These are phyloP conservation scores for Ophiostoma tasmaniense DNA, from an alignment of 2,329 filamentous ascomycete genomes.

Conservation along the genomic window DNA sequence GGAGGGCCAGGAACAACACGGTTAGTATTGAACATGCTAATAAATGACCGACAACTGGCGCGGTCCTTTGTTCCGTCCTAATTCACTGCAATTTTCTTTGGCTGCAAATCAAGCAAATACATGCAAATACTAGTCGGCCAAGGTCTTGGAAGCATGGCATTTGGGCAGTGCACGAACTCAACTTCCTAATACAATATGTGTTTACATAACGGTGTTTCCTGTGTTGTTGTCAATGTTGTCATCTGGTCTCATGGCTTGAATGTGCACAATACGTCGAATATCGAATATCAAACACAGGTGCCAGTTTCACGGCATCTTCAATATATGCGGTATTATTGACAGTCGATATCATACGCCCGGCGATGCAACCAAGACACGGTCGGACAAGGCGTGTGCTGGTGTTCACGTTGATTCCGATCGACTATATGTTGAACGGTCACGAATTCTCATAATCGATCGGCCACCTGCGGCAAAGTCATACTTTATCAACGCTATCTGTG, in stretches of 20 bases:
- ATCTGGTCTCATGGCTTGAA: background rate
- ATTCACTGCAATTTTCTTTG: background rate
- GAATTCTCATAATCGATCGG: background rate
- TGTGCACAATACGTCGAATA: background rate
- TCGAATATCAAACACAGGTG: background rate
- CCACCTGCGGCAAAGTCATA: background rate
- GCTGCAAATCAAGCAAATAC: background rate
- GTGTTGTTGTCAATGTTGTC: background rate
- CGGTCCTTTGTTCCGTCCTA: background rate
- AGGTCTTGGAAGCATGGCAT: constrained; percentile 17
- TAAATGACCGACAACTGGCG: constrained; percentile 1
- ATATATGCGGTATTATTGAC: background rate
- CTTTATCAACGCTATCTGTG: background rate
- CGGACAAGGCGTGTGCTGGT: background rate
- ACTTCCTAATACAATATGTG: background rate
- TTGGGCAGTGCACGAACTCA: constrained; percentile 14
- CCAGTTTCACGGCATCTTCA: background rate
- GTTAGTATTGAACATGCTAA: background rate
- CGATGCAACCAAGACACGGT: background rate
- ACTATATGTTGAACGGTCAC: background rate
- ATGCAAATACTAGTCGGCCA: constrained; percentile 5
- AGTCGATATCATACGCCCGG: background rate
- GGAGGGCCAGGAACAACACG: background rate
- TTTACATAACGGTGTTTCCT: background rate
- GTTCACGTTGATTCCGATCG: background rate